Conservation (phyloP, 2,329 filamentous ascomycete genomes). For the Aureobasidium sp. region DNA sequence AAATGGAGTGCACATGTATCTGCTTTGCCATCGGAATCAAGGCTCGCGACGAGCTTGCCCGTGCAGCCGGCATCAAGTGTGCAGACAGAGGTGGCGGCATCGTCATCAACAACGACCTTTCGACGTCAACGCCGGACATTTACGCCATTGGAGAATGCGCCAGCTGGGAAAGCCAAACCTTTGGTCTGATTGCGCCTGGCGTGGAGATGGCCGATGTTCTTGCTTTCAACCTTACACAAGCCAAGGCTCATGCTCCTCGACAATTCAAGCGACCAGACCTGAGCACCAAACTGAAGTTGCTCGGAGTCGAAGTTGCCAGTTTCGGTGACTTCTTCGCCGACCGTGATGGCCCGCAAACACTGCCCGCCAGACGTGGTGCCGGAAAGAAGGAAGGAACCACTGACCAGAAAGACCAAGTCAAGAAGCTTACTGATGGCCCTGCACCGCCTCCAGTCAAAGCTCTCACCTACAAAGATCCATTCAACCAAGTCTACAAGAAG, state of each 20-base stretch:
- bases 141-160: constrained; percentile 90
- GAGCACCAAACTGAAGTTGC: constrained; percentile 83
- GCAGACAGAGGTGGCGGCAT: constrained; percentile 70
- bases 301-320: constrained; percentile 85
- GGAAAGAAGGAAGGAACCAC: constrained; percentile 38
- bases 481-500: constrained; percentile 85
- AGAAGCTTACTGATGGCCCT: constrained; percentile 49
- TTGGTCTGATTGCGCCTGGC: constrained; percentile 81
- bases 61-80: constrained; percentile 62
- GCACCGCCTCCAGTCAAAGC: constrained; percentile 64
- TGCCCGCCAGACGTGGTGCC: constrained; percentile 54
- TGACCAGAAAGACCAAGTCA: constrained; percentile 39
- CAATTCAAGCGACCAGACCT: constrained; percentile 76
- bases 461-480: constrained; percentile 82
- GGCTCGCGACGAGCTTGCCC: constrained; percentile 70
- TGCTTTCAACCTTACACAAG: constrained; percentile 83
- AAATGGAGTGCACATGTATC: constrained; percentile 69
- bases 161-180: constrained; percentile 80
- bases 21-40: constrained; percentile 89
- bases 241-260: constrained; percentile 61
- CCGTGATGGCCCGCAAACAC: constrained; percentile 66
- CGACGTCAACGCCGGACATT: constrained; percentile 64
- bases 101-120: constrained; percentile 58
- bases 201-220: constrained; percentile 91
- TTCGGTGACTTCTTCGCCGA: constrained; percentile 95